Conservation (phyloP, 305 asterid species). For the Fraxinus greggii region DNA sequence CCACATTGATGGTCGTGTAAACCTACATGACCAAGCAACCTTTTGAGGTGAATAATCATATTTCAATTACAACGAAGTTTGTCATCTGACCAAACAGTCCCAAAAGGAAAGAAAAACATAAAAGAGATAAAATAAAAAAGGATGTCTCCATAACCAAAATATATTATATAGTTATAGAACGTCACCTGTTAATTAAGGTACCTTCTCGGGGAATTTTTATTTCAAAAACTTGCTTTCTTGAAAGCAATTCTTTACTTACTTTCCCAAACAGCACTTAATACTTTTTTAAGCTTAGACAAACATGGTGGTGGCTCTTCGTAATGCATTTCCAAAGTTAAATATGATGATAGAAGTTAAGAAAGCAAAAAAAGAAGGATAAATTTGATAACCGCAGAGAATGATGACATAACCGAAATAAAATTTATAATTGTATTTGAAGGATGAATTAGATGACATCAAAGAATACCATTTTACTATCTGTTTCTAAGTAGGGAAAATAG, state of each 20-base stretch:
- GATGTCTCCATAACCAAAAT: not conserved
- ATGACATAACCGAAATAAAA: not conserved
- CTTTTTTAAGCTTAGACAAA: not conserved
- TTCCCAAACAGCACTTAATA: not conserved
- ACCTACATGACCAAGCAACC: conserved; percentile 41
- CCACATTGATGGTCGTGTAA: conserved; percentile 57
- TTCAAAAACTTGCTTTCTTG: not conserved
- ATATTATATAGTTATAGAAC: not conserved
- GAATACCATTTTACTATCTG: not conserved
- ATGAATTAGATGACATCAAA: not conserved
- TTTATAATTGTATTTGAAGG: not conserved
- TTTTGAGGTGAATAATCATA: conserved; percentile 6
- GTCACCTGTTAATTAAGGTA: not conserved
- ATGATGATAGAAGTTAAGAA: not conserved
- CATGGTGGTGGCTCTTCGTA: not conserved
- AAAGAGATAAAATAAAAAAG: not conserved
- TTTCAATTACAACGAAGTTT: not conserved
- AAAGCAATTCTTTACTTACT: not conserved
- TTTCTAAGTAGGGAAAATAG: not conserved
- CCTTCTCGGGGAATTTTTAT: not conserved
- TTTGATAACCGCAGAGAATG: not conserved
- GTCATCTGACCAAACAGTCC: not conserved
- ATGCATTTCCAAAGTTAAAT: not conserved
- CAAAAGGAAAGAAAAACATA: not conserved
- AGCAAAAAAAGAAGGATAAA: not conserved